phyloP scores from a whole-genome alignment of 305 asterid species.

The Fraxinus paxiana region DNA sequence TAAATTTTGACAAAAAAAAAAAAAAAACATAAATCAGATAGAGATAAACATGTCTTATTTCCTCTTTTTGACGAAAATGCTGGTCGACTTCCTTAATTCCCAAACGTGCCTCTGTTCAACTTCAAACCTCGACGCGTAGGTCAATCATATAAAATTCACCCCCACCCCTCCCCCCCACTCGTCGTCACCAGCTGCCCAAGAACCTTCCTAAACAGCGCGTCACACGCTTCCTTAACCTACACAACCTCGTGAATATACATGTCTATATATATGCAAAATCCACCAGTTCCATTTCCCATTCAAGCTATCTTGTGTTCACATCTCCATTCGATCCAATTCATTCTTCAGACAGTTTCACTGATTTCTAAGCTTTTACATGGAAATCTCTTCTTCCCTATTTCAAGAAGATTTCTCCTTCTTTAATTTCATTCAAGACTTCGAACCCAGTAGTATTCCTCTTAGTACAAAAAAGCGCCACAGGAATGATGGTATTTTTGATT shows the following conservation, averaged over 20 bases:
- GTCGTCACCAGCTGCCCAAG: slow-evolving; percentile 18
- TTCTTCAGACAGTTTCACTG: neutral
- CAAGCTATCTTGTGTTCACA: neutral
- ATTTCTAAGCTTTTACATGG: slow-evolving; percentile 27
- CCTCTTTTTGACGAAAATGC: neutral
- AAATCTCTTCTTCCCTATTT: slow-evolving; percentile 36
- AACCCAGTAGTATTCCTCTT: neutral
- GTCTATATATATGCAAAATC: neutral
- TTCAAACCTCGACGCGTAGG: neutral
- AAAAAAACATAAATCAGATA: neutral
- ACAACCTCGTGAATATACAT: neutral
- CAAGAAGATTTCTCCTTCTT: slow-evolving; percentile 28
- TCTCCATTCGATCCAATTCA: neutral
- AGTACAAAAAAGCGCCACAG: slow-evolving; percentile 5
- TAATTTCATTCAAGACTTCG: slow-evolving; percentile 27
- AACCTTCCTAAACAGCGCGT: slow-evolving; percentile 40
- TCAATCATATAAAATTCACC: neutral
- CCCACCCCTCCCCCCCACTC: neutral
- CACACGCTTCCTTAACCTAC: neutral
- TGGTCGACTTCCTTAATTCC: neutral
- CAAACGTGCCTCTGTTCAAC: neutral
- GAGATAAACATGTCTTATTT: neutral
- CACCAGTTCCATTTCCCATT: neutral
- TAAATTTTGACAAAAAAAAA: neutral
- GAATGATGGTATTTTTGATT: neutral